A percentile compares a stretch with the other conserved stretches of the same genome.
Conservation (phyloP, 768 basidiomycete genomes). For the Phylloporus rhodoxanthus region DNA sequence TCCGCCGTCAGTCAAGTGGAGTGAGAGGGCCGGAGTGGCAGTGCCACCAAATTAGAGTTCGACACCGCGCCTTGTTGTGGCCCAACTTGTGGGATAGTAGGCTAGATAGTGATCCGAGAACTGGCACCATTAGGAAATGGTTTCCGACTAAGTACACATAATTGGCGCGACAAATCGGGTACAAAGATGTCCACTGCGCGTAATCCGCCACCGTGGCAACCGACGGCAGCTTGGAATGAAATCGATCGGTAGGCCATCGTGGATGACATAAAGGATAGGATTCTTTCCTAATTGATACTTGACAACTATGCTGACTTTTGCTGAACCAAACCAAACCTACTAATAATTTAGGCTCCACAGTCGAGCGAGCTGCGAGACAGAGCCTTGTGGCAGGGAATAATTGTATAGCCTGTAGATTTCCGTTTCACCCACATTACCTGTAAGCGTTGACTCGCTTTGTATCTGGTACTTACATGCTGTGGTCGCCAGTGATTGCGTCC, state of each 20-base stretch:
- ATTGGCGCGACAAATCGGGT: not conserved
- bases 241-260: too few relatives aligned
- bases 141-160: not conserved
- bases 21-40: not conserved
- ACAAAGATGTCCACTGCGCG: not conserved
- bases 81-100: too few relatives aligned
- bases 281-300: too few relatives aligned
- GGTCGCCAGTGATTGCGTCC: not conserved
- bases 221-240: not conserved
- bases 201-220: not conserved
- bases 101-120: not conserved
- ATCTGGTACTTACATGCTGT: not conserved
- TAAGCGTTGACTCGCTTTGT: not conserved
- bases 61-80: not conserved
- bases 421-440: not conserved
- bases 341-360: not conserved
- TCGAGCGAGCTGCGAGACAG: not conserved
- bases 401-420: not conserved
- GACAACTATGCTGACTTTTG: not conserved
- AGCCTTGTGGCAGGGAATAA: not conserved
- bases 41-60: slow-evolving; percentile 1
- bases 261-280: too few relatives aligned
- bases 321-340: not conserved
- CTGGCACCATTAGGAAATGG: not conserved
- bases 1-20: not conserved